phyloP scores from a whole-genome alignment of 2,329 filamentous ascomycete genomes.

The Fusarium sp. region DNA sequence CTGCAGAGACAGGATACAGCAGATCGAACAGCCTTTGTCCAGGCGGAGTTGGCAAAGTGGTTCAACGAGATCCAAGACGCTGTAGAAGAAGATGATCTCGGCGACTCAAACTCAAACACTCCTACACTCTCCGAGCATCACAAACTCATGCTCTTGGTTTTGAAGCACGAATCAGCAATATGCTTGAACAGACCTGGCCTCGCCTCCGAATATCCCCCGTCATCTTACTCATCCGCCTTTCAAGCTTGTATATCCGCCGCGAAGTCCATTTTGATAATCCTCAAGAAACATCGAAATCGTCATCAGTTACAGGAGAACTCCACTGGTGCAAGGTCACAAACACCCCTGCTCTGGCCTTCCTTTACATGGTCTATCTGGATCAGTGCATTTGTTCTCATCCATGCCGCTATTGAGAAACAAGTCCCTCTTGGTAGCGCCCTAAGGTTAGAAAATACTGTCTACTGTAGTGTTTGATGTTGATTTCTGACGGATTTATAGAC shows the following conservation, averaged over 20 bases:
- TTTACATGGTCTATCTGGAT: slow-evolving; percentile 68
- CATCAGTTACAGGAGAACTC: slow-evolving; percentile 27
- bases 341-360: slow-evolving; percentile 62
- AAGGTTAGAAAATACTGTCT: slow-evolving; percentile 48
- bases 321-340: slow-evolving; percentile 14
- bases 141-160: slow-evolving; percentile 56
- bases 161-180: slow-evolving; percentile 64
- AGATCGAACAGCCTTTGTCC: slow-evolving; percentile 59
- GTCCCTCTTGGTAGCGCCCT: slow-evolving; percentile 54
- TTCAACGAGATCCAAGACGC: slow-evolving; percentile 66
- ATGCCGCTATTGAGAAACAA: slow-evolving; percentile 62
- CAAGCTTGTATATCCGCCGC: slow-evolving; percentile 66
- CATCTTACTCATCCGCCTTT: slow-evolving; percentile 61
- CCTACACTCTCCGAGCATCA: slow-evolving; percentile 52
- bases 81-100: slow-evolving; percentile 54
- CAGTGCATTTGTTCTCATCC: slow-evolving; percentile 64
- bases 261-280: slow-evolving; percentile 59
- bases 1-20: slow-evolving; percentile 58
- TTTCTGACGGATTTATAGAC: slow-evolving; percentile 27
- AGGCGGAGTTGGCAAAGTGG: slow-evolving; percentile 64
- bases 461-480: accelerated
- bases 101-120: slow-evolving; percentile 1
- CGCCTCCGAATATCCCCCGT: slow-evolving; percentile 58
- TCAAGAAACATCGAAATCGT: slow-evolving; percentile 49
- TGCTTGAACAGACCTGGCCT: slow-evolving; percentile 64